These are phyloP conservation scores for Pestalotiopsis sp. DNA, from an alignment of 2,329 filamentous ascomycete genomes.

Conservation along the genomic window DNA sequence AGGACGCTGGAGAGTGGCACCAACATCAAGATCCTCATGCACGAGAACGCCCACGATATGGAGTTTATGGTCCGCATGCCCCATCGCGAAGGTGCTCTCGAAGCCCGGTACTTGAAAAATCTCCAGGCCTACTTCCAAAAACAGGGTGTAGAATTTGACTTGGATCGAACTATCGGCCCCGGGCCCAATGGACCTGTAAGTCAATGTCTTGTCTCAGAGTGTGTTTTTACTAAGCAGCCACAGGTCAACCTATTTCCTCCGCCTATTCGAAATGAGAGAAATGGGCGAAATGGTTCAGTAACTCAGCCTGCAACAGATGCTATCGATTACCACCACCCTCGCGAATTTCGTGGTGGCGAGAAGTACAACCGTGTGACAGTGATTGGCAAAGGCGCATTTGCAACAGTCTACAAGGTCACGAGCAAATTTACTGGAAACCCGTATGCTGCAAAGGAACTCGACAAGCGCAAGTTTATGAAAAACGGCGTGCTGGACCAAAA, in stretches of 20 bases:
- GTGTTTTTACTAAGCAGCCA: slow-evolving; percentile 17
- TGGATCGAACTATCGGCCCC: slow-evolving; percentile 48
- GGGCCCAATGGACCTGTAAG: slow-evolving; percentile 51
- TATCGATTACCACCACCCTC: slow-evolving; percentile 41
- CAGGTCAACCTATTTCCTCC: slow-evolving; percentile 33
- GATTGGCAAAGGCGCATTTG: slow-evolving; percentile 94
- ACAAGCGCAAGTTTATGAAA: slow-evolving; percentile 92
- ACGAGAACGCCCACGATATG: slow-evolving; percentile 59
- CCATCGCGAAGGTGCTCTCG: slow-evolving; percentile 67
- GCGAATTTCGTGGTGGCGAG: slow-evolving; percentile 80
- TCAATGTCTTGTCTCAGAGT: slow-evolving; percentile 4
- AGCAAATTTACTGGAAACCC: slow-evolving; percentile 81
- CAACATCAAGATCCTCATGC: slow-evolving; percentile 69
- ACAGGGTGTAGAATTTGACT: slow-evolving; percentile 32
- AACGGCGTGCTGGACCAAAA: slow-evolving; percentile 88
- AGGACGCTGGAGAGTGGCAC: slow-evolving; percentile 74
- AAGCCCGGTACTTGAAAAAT: slow-evolving; percentile 69
- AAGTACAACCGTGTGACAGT: slow-evolving; percentile 82
- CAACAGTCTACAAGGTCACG: slow-evolving; percentile 88
- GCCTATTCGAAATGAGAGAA: slow-evolving; percentile 17
- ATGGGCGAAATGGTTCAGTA: background rate
- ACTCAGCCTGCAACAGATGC: background rate
- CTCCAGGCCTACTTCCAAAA: slow-evolving; percentile 65
- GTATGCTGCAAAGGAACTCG: slow-evolving; percentile 91
- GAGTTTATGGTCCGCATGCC: slow-evolving; percentile 87